phyloP scores from a whole-genome alignment of 202 grass and related monocot species.

The Bolboschoenoplectus hybrid region DNA sequence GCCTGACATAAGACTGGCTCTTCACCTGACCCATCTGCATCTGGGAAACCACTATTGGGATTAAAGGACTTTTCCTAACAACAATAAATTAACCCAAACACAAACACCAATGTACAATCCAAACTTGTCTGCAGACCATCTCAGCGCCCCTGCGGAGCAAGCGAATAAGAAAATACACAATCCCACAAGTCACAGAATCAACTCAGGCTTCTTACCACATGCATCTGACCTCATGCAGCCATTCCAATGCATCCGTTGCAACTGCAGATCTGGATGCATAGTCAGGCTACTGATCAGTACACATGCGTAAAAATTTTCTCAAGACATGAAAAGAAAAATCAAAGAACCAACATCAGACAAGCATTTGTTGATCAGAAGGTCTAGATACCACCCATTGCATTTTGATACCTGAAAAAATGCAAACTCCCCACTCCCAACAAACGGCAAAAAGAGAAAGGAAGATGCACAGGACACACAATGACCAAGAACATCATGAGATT shows the following conservation, averaged over 20 bases:
- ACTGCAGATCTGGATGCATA: not conserved
- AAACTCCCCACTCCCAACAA: not conserved
- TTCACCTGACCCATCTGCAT: not conserved
- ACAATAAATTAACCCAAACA: not conserved
- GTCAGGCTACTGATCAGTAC: not conserved
- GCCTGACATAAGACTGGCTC: not conserved
- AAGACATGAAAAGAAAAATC: not conserved
- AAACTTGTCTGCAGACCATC: not conserved
- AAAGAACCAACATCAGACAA: not conserved
- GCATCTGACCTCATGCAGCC: not conserved
- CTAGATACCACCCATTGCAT: not conserved
- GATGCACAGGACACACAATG: slow-evolving; percentile 3
- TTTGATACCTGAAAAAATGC: not conserved
- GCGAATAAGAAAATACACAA: not conserved
- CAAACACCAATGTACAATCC: not conserved
- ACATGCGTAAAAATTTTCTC: not conserved
- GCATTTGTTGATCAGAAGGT: not conserved
- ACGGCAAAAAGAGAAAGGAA: not conserved
- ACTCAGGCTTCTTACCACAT: too few relatives aligned
- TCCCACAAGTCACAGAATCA: too few relatives aligned
- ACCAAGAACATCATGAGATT: too few relatives aligned
- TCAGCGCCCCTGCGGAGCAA: not conserved
- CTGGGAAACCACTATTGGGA: too few relatives aligned
- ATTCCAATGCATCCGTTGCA: not conserved
- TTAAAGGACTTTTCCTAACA: not conserved